Base-by-base conservation (phyloP, 179 eudicot genomes). In the Actinidia arguta region DNA sequence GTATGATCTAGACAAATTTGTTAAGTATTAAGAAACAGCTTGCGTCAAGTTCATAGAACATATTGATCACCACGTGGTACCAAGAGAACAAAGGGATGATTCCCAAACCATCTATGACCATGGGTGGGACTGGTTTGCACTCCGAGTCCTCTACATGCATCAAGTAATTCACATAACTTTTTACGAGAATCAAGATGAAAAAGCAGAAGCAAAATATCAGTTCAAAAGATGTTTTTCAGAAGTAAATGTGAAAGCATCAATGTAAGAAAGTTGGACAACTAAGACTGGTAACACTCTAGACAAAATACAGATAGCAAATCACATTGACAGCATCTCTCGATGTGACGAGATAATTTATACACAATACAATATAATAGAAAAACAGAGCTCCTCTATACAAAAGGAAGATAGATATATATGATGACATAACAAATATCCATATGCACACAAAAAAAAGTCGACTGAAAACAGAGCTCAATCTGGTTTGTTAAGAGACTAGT, bases 1-100 rank as follows among this genome's bases (percentile, higher is more conserved):
- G n/a, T n/a, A 64, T 64, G 70, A 64, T 64, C 70, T 25, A 27
- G n/a, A n/a, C n/a, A n/a, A n/a, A n/a, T n/a, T n/a, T n/a, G n/a
- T n/a, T n/a, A n/a, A n/a, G n/a, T n/a, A n/a, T n/a, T n/a, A n/a
- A n/a, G n/a, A n/a, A n/a, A n/a, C n/a, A n/a, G n/a, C n/a, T n/a
- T n/a, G n/a, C n/a, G n/a, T n/a, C n/a, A n/a, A 20, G 4, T 25
- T 3, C 68, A 25, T 8, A 63, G 0, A 64, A 25, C 4, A 64
- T 25, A 24, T 10, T 44, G n/a, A 63, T 39, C 42, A 83, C 95
- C 94, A 90, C 91, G 61, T 92, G 95, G 78, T 92, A 89, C 95
- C 95, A 92, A 22, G 95, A 92, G 78, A 86, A 91, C 74, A 92
- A 81, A 71, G 94, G 95, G 85, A 92, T 86, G 86, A 92, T 83